Conservation (phyloP, 352 stramenopile genomes). For the Globisporangium iwayamae region DNA sequence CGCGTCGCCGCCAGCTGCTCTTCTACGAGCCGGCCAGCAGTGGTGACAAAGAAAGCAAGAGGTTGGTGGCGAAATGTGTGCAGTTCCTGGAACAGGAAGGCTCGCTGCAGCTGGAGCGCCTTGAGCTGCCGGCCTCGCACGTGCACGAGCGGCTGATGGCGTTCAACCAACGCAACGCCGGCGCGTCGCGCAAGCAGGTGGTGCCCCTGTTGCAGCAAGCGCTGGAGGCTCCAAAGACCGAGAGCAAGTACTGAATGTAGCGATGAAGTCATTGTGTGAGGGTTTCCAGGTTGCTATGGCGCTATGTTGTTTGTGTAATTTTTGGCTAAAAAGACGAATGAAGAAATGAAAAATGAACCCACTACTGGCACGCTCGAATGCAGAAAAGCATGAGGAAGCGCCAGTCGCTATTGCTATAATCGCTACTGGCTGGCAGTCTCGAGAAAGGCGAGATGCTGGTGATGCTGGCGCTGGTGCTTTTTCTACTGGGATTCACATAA, state of each 20-base stretch:
- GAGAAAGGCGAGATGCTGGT: neutral
- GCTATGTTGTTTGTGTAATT: slow-evolving; percentile 6
- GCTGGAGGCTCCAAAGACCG: slow-evolving; percentile 17
- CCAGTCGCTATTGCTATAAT: slow-evolving; percentile 1
- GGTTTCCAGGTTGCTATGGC: slow-evolving; percentile 1
- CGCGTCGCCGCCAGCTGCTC: slow-evolving; percentile 53
- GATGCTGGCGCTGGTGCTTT: neutral
- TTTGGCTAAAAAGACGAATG: slow-evolving; percentile 8
- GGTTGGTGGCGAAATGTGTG: slow-evolving; percentile 28
- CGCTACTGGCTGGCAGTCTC: neutral
- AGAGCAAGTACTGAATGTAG: slow-evolving; percentile 3
- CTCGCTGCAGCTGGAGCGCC: slow-evolving; percentile 36
- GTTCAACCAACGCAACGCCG: slow-evolving; percentile 59
- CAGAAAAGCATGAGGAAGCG: slow-evolving; percentile 1
- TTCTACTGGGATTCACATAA: slow-evolving; percentile 61
- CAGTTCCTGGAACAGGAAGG: slow-evolving; percentile 33
- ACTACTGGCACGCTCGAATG: neutral
- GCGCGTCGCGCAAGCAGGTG: slow-evolving; percentile 73
- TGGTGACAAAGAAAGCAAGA: slow-evolving; percentile 19
- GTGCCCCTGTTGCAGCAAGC: slow-evolving; percentile 60
- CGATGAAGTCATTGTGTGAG: neutral
- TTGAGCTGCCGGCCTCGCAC: slow-evolving; percentile 32
- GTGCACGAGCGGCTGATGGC: slow-evolving; percentile 28
- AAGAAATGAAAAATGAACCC: slow-evolving; percentile 13
- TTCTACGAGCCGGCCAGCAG: slow-evolving; percentile 33